These are phyloP conservation scores for Nemania serpens DNA, from an alignment of 2,329 filamentous ascomycete species.

Conservation along the genomic window DNA sequence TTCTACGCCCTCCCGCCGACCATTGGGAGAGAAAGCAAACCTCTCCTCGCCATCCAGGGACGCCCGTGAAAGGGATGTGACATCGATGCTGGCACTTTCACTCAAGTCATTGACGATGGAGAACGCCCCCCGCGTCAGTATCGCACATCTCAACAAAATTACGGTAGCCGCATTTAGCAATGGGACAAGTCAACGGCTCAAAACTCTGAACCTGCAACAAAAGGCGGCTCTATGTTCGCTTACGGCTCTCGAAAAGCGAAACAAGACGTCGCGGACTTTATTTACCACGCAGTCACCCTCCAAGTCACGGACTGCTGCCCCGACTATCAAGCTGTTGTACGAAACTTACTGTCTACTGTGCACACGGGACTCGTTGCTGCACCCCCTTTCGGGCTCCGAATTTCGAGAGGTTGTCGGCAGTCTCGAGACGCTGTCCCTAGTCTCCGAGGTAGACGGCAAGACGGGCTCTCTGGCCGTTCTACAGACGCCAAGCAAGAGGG, in stretches of 20 bases:
- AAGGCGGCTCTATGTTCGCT: constrained; percentile 92
- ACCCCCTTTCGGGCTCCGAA: constrained; percentile 87
- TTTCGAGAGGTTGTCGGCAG: constrained; percentile 92
- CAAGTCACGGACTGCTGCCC: constrained; percentile 65
- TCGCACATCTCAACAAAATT: constrained; percentile 89
- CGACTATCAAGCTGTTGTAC: constrained; percentile 83
- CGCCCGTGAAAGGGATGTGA: constrained; percentile 47
- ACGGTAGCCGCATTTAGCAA: constrained; percentile 90
- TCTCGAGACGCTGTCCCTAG: constrained; percentile 83
- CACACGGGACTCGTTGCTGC: constrained; percentile 83
- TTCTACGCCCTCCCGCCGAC: constrained; percentile 72
- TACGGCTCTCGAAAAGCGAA: constrained; percentile 81
- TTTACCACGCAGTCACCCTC: constrained; percentile 58
- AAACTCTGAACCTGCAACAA: constrained; percentile 90
- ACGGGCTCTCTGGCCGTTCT: constrained; percentile 67
- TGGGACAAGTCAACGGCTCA: constrained; percentile 81
- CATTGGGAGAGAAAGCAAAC: constrained; percentile 82
- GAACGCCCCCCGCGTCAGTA: constrained; percentile 85
- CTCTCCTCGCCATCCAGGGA: constrained; percentile 59
- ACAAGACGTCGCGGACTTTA: constrained; percentile 54
- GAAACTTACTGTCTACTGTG: constrained; percentile 83
- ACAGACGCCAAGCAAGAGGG: constrained; percentile 73
- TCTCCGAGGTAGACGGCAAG: constrained; percentile 72
- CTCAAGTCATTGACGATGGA: constrained; percentile 69
- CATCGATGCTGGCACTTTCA: constrained; percentile 57